Evolutionary conservation across 2,329 filamentous ascomycete genomes (phyloP).

Genomic region (Mollisia scopiformis): DNA sequence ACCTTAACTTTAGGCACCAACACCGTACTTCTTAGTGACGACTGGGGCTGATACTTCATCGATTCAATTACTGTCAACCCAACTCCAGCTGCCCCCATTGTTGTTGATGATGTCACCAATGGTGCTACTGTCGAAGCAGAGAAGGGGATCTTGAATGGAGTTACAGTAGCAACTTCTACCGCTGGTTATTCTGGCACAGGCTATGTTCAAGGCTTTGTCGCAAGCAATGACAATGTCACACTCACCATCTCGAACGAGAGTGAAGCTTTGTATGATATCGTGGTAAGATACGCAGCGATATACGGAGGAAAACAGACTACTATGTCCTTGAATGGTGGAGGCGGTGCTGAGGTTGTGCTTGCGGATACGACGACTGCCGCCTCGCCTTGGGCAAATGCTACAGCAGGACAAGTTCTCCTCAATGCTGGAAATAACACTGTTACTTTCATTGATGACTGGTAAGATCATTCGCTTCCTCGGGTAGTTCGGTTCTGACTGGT

Average conservation of each 20-base stretch:
- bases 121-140: constrained; percentile 42
- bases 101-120: constrained; percentile 21
- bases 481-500: not conserved
- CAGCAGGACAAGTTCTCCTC: constrained; percentile 49
- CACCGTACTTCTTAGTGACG: constrained; percentile 47
- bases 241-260: constrained; percentile 43
- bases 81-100: constrained; percentile 10
- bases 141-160: constrained; percentile 44
- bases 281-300: constrained; percentile 47
- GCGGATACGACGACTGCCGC: constrained; percentile 36
- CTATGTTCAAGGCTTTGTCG: constrained; percentile 51
- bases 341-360: constrained; percentile 45
- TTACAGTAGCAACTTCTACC: constrained; percentile 42
- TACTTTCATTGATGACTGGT: constrained; percentile 49
- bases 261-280: constrained; percentile 46
- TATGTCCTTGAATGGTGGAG: constrained; percentile 46
- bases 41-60: constrained; percentile 52
- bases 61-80: constrained; percentile 42
- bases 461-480: not conserved
- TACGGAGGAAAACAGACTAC: constrained; percentile 49
- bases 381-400: constrained; percentile 41
- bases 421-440: constrained; percentile 47
- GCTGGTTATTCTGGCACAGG: constrained; percentile 47
- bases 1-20: constrained; percentile 46
- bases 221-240: constrained; percentile 44